Evolutionary conservation across 306 rosid species (phyloP).

Genomic region (Senna tora): DNA sequence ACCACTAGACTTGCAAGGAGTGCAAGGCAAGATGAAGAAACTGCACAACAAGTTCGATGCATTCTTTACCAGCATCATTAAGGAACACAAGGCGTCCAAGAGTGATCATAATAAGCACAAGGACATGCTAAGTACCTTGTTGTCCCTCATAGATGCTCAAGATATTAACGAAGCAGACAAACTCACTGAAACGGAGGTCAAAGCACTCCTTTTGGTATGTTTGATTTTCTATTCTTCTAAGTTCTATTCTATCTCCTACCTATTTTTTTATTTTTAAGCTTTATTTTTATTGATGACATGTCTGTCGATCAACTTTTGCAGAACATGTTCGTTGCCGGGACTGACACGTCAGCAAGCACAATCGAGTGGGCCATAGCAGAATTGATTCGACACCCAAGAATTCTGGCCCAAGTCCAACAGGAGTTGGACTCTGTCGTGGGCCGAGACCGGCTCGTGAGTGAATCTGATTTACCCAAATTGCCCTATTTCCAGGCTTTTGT

Average conservation of each 20-base stretch:
- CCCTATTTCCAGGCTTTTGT: conserved; percentile 75
- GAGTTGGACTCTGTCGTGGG: conserved; percentile 72
- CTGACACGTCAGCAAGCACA: conserved; percentile 85
- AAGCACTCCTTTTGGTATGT: conserved; percentile 70
- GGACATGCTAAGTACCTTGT: conserved; percentile 56
- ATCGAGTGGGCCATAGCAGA: conserved; percentile 83
- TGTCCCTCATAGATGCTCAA: conserved; percentile 48
- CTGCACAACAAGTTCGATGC: conserved; percentile 66
- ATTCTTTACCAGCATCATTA: conserved; percentile 55
- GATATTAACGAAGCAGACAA: conserved; percentile 45
- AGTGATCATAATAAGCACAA: conserved; percentile 40
- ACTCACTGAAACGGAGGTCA: conserved; percentile 67
- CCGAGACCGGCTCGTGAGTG: conserved; percentile 51
- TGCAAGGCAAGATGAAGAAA: conserved; percentile 60
- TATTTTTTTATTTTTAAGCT: too few relatives aligned
- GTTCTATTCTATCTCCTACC: too few relatives aligned
- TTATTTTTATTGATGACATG: too few relatives aligned
- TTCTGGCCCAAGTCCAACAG: conserved; percentile 50
- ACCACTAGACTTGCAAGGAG: conserved; percentile 69
- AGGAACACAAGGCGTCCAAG: conserved; percentile 50
- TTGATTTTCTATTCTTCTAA: too few relatives aligned
- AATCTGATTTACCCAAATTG: conserved; percentile 54
- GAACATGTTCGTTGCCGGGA: conserved; percentile 76
- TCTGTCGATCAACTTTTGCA: too few relatives aligned
- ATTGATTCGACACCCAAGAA: conserved; percentile 53